phyloP scores from a whole-genome alignment of 2,329 filamentous ascomycete genomes.

The Colletotrichum sp. region DNA sequence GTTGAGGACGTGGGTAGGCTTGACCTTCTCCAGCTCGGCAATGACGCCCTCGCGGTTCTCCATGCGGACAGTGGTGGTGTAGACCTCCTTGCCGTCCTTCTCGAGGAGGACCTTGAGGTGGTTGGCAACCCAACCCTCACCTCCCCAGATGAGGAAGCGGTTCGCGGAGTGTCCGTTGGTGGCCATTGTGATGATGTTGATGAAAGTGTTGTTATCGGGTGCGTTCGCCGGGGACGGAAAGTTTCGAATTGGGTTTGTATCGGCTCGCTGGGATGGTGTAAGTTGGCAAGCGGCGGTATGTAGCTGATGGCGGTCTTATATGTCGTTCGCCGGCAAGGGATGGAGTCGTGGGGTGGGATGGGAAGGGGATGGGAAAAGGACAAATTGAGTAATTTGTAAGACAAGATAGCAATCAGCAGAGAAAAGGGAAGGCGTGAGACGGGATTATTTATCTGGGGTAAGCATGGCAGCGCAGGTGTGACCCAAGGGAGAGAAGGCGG shows the following conservation, averaged over 20 bases:
- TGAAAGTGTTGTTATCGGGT: not conserved
- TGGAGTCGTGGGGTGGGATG: not conserved
- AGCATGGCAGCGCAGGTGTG: slow-evolving; percentile 7
- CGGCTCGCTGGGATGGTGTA: not conserved
- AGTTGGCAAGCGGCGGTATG: not conserved
- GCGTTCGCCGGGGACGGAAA: not conserved
- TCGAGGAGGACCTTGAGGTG: slow-evolving; percentile 65
- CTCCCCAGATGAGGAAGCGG: slow-evolving; percentile 70
- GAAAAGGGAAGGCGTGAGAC: not conserved
- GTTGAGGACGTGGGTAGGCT: slow-evolving; percentile 72
- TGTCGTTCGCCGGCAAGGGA: slow-evolving; percentile 6
- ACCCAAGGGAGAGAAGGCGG: slow-evolving; percentile 12
- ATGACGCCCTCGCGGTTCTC: slow-evolving; percentile 64
- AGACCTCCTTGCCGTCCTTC: slow-evolving; percentile 64
- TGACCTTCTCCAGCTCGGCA: slow-evolving; percentile 60
- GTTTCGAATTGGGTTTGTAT: not conserved
- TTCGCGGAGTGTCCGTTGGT: slow-evolving; percentile 33
- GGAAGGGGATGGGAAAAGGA: not conserved
- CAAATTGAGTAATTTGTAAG: slow-evolving; percentile 16
- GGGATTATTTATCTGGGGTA: slow-evolving; percentile 21
- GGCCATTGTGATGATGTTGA: slow-evolving; percentile 27
- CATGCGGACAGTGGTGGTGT: slow-evolving; percentile 68
- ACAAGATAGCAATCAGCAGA: not conserved
- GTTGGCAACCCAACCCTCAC: slow-evolving; percentile 66
- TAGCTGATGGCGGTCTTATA: slow-evolving; percentile 2